Evolutionary conservation across 164 flowering plant species (phyloP).

Genomic region (Saururus chinensis): DNA sequence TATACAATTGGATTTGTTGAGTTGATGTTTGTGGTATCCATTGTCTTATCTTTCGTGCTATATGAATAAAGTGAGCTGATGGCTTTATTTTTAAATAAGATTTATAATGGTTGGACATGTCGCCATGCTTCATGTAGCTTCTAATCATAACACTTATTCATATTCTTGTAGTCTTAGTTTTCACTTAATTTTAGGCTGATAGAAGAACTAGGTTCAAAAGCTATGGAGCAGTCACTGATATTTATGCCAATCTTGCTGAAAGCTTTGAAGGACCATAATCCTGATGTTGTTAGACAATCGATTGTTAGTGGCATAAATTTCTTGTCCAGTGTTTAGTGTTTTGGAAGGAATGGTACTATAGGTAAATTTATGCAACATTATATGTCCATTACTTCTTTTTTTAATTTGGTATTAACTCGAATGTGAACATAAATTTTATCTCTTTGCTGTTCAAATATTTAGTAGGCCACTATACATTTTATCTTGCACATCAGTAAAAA

Average conservation of each 20-base stretch:
- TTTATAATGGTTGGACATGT: not conserved
- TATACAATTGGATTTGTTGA: too few relatives aligned
- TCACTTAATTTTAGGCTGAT: too few relatives aligned
- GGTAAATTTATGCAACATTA: conserved; percentile 25
- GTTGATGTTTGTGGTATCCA: too few relatives aligned
- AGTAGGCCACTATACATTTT: too few relatives aligned
- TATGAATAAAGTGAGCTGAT: too few relatives aligned
- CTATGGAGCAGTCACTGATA: too few relatives aligned
- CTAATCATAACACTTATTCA: not conserved
- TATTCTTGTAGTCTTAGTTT: too few relatives aligned
- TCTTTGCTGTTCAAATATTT: not conserved
- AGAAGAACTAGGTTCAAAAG: too few relatives aligned
- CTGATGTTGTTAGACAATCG: conserved; percentile 53
- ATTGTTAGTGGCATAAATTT: conserved; percentile 54
- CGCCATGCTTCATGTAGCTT: not conserved
- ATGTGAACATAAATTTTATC: not conserved
- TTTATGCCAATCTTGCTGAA: too few relatives aligned
- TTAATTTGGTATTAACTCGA: not conserved
- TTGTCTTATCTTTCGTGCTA: too few relatives aligned
- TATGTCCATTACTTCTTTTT: not conserved
- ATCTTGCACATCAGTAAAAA: too few relatives aligned
- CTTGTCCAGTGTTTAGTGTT: conserved; percentile 36
- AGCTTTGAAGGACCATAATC: conserved; percentile 47
- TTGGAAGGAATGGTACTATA: conserved; percentile 66
- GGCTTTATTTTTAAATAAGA: not conserved